phyloP scores from a whole-genome alignment of 305 asterid genomes.

The Striga hermonthica region DNA sequence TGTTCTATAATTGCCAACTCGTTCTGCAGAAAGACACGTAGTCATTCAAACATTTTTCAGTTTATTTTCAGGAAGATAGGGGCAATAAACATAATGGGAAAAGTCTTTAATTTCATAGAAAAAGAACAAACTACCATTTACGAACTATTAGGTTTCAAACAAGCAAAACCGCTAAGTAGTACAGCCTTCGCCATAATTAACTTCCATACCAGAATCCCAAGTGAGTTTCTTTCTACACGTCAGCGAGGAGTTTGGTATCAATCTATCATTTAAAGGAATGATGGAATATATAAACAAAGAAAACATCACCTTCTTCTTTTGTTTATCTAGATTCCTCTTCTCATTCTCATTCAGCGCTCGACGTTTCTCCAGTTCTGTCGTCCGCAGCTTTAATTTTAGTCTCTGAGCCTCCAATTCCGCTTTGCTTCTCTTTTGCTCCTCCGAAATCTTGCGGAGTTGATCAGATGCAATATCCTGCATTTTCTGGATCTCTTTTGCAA shows the following conservation, averaged over 20 bases:
- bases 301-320: conserved; percentile 57
- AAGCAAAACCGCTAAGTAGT: conserved; percentile 9
- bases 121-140: conserved; percentile 9
- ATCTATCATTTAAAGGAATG: not conserved
- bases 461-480: conserved; percentile 46
- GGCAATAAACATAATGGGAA: conserved; percentile 24
- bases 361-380: conserved; percentile 48
- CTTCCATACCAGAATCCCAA: conserved; percentile 13
- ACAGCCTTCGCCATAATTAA: not conserved
- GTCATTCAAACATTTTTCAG: conserved; percentile 25
- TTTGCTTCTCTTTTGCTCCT: conserved; percentile 50
- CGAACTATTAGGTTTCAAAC: conserved; percentile 1
- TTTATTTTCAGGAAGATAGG: not conserved
- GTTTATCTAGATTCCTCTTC: conserved; percentile 50
- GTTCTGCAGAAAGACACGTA: conserved; percentile 50
- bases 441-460: conserved; percentile 42
- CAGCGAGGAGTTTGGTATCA: conserved; percentile 14
- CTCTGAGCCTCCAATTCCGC: conserved; percentile 50
- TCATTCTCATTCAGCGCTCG: conserved; percentile 58
- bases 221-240: conserved; percentile 14
- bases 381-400: conserved; percentile 44
- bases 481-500: conserved; percentile 59
- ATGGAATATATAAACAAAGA: not conserved
- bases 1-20: conserved; percentile 72
- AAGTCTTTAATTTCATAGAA: conserved; percentile 5